Evolutionary conservation across 225 moss, liverwort and hornwort species (phyloP), one percentile per base, ranked within the genome.

Genomic region (Straminergon stramineum): DNA sequence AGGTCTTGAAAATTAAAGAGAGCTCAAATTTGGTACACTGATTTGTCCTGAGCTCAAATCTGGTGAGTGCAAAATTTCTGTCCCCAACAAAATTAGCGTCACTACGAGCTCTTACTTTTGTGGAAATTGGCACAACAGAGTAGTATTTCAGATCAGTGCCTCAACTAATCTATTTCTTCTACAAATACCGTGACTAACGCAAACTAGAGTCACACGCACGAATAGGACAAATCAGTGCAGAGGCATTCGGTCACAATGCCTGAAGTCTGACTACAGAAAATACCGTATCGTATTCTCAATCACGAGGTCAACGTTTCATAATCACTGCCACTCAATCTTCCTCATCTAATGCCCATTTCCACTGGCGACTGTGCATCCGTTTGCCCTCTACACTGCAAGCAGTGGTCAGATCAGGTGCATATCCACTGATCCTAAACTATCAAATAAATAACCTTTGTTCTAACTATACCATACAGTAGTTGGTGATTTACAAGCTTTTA

Each of bases 381-480:
- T 81, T 73, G 85, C 60, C 60, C 61, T 90, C 83, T 86, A 87
- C 71, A 85, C 30, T 80, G 24, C 74, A 73, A 73, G n/a, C 56
- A 74, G 27, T 45, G 58, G 65, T 66, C 79, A 88, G 48, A 86
- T 69, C 82, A 79, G 45, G 79, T 56, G 75, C 83, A 81, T 57
- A 53, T 79, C 58, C 82, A 34, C 41, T 31, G 78, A 69, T 79
- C 23, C 83, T 78, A 81, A 80, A 81, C 60, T 41, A 81, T 27
- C 56, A 57, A 88, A 62, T 82, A 84, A 61, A 48, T 85, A 71
- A 90, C 89, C 87, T 90, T 87, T 82, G 63, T 84, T 81, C 89
- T 87, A 89, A 81, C 84, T 84, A 91, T 75, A 87, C 80, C 80
- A 85, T 85, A 87, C 88, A 85, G 51, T 73, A 79, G 84, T 91